Conservation (phyloP, 495 filamentous ascomycete genomes). For the Mytilinidion resinicola region DNA sequence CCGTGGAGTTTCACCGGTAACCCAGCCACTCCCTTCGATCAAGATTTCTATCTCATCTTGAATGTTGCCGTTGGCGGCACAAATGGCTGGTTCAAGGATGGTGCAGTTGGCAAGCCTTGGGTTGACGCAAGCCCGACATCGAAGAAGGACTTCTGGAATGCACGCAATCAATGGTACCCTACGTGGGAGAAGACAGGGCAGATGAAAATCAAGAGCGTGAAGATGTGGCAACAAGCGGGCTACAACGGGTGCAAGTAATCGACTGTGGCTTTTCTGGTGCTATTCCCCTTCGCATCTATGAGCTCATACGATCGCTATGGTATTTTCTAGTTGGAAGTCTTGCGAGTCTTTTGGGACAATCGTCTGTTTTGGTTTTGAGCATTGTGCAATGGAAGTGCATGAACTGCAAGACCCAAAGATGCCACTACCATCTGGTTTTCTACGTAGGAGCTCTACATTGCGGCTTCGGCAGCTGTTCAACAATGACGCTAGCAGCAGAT, state of each 20-base stretch:
- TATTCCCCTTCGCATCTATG: too few relatives aligned
- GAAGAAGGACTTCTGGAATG: slow-evolving; percentile 67
- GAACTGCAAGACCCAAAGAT: too few relatives aligned
- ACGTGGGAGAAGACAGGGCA: slow-evolving; percentile 63
- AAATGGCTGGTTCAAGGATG: slow-evolving; percentile 80
- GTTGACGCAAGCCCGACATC: slow-evolving; percentile 59
- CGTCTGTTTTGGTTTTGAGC: too few relatives aligned
- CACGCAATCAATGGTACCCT: slow-evolving; percentile 59
- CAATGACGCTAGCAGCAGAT: too few relatives aligned
- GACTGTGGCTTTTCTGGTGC: too few relatives aligned
- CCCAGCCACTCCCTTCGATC: slow-evolving; percentile 68
- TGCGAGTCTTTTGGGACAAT: too few relatives aligned
- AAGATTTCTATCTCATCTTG: slow-evolving; percentile 73
- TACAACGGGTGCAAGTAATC: slow-evolving; percentile 38
- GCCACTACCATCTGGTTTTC: too few relatives aligned
- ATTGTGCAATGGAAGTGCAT: too few relatives aligned
- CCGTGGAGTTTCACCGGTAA: slow-evolving; percentile 61
- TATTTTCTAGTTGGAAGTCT: too few relatives aligned
- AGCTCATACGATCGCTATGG: too few relatives aligned
- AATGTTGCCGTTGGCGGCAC: slow-evolving; percentile 78
- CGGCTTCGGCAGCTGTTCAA: too few relatives aligned
- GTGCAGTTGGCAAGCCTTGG: slow-evolving; percentile 68
- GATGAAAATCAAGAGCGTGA: slow-evolving; percentile 66
- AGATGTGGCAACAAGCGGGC: slow-evolving; percentile 67
- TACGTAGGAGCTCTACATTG: too few relatives aligned